phyloP scores from a whole-genome alignment of 331 rosid species.

The Cydonia oblonga region DNA sequence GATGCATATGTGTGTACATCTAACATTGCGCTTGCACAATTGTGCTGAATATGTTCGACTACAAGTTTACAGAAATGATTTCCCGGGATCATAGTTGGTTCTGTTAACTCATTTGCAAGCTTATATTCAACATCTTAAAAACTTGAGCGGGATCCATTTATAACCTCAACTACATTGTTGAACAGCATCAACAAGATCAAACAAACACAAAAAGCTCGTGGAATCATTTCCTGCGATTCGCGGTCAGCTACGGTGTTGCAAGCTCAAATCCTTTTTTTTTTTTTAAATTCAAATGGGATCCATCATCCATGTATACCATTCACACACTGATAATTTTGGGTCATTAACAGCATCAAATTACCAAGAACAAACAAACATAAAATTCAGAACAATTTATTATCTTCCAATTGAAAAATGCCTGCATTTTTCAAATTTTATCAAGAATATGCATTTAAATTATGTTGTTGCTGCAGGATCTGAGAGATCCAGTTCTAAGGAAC shows the following conservation, averaged over 20 bases:
- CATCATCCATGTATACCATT: not conserved
- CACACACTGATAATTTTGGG: not conserved
- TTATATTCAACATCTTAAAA: not conserved
- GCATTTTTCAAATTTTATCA: too few species aligned
- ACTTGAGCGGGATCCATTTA: not conserved
- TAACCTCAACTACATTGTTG: not conserved
- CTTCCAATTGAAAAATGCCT: not conserved
- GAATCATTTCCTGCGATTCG: not conserved
- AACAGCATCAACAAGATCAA: not conserved
- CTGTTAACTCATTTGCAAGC: not conserved
- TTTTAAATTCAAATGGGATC: not conserved
- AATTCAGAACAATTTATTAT: not conserved
- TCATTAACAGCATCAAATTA: not conserved
- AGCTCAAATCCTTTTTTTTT: not conserved
- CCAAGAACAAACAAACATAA: not conserved
- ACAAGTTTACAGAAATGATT: not conserved
- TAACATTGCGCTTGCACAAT: not conserved
- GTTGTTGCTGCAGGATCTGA: not conserved
- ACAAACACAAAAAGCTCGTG: not conserved
- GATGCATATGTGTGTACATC: too few species aligned
- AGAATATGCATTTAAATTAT: not conserved
- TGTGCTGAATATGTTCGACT: not conserved
- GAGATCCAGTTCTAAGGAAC: conserved; percentile 9
- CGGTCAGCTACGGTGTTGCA: not conserved
- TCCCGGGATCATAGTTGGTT: not conserved